Conservation (phyloP, 106 monocot genomes). For the Alisma plantagoaquatica region DNA sequence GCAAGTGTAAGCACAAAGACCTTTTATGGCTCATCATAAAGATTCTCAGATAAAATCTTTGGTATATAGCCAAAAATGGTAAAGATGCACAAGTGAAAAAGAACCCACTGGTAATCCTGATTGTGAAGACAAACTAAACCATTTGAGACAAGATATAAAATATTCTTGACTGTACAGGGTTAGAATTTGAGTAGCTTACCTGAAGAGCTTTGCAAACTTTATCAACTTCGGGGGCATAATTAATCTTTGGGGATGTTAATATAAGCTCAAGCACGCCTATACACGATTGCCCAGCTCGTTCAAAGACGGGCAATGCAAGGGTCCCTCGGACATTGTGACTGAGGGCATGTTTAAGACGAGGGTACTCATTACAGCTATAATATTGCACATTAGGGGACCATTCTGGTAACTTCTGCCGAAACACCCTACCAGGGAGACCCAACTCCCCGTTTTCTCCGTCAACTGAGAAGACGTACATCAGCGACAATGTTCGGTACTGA, state of each 20-base stretch:
- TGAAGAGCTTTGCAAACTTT: conserved; percentile 79
- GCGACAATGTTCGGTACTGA: neutral
- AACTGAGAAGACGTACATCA: conserved; percentile 35
- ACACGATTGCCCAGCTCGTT: conserved; percentile 29
- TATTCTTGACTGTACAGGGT: too few species aligned
- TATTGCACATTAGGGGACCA: conserved; percentile 88
- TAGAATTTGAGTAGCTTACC: conserved; percentile 21
- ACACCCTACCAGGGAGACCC: conserved; percentile 83
- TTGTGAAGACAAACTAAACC: too few species aligned
- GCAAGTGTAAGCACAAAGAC: too few species aligned
- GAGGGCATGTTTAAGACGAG: conserved; percentile 50
- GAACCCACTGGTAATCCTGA: too few species aligned
- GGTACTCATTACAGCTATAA: conserved; percentile 55
- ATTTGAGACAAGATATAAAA: too few species aligned
- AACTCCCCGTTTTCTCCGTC: conserved; percentile 25
- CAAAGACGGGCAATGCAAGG: conserved; percentile 70
- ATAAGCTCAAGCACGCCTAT: conserved; percentile 79
- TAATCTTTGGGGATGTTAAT: conserved; percentile 48
- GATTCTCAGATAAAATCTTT: too few species aligned
- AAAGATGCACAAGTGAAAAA: too few species aligned
- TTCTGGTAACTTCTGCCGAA: conserved; percentile 64
- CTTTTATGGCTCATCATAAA: too few species aligned
- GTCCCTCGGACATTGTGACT: conserved; percentile 41
- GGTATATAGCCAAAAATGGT: too few species aligned
- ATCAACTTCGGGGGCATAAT: conserved; percentile 59